These are phyloP conservation scores for Leccinum variicolor DNA, from an alignment of 768 basidiomycete species.

Conservation along the genomic window DNA sequence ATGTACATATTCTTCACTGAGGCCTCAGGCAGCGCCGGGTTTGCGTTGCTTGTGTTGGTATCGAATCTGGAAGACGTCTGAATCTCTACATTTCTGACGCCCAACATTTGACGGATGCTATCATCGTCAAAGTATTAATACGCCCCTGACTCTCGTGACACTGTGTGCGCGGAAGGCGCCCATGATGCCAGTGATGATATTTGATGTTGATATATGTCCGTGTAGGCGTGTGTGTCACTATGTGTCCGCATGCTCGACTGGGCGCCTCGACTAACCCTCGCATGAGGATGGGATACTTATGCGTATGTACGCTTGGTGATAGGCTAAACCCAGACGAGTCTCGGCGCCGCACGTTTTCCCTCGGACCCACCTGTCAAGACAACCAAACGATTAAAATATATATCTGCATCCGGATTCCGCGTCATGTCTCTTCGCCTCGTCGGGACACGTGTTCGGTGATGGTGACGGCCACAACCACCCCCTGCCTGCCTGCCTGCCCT, in stretches of 20 bases:
- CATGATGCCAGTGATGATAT: neutral
- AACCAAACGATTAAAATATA: neutral
- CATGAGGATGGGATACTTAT: neutral
- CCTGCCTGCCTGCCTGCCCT: neutral
- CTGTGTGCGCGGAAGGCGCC: neutral
- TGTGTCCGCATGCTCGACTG: neutral
- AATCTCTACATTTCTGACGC: neutral
- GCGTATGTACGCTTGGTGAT: neutral
- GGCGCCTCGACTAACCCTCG: slow-evolving; percentile 9
- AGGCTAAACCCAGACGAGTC: neutral
- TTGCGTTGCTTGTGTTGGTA: too few relatives aligned
- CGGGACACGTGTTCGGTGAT: slow-evolving; percentile 13
- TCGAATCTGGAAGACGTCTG: too few relatives aligned
- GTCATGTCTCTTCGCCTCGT: neutral
- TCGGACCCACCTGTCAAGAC: neutral
- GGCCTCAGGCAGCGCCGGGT: too few relatives aligned
- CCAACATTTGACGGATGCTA: neutral
- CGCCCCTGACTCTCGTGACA: neutral
- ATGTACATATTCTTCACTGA: neutral
- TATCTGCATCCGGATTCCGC: neutral
- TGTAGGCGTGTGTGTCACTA: neutral
- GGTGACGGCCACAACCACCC: neutral
- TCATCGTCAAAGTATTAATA: neutral
- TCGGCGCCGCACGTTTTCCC: neutral
- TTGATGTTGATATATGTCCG: neutral